These are phyloP conservation scores for Plasmodium relictum DNA, from an alignment of 169 alveolate species.

Conservation along the genomic window DNA sequence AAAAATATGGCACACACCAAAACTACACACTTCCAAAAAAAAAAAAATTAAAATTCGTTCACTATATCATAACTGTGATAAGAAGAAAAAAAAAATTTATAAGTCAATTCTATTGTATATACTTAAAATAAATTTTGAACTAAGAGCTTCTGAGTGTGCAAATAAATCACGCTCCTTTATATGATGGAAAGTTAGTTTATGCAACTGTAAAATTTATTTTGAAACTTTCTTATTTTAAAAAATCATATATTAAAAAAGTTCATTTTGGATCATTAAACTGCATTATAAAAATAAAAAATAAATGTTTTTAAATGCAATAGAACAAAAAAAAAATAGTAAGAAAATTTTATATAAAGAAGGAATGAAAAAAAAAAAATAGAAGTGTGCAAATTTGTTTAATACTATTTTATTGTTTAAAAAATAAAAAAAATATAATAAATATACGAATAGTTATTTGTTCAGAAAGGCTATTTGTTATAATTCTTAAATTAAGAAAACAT, in stretches of 20 bases:
- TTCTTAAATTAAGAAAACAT: constrained; percentile 6
- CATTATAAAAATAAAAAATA: not conserved
- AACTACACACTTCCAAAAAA: not conserved
- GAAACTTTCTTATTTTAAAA: constrained; percentile 30
- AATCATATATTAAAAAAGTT: constrained; percentile 11
- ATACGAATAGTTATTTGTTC: constrained; percentile 16
- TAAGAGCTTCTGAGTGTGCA: constrained; percentile 64
- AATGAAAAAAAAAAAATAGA: constrained; percentile 10
- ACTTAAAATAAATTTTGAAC: constrained; percentile 9
- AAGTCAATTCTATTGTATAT: constrained; percentile 1
- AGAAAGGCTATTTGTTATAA: constrained; percentile 17
- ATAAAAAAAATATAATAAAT: constrained; percentile 25
- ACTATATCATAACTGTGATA: no score
- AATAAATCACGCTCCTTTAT: constrained; percentile 34
- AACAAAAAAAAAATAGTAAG: constrained; percentile 5
- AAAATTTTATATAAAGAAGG: constrained; percentile 4
- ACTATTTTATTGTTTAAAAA: constrained; percentile 44
- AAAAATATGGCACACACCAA: constrained; percentile 24
- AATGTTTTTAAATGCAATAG: not conserved
- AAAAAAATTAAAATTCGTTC: not conserved
- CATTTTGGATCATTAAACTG: not conserved
- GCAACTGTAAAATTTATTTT: constrained; percentile 21
- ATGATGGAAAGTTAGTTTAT: constrained; percentile 20
- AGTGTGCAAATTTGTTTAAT: constrained; percentile 64
- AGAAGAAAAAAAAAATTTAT: constrained; percentile 13